These are phyloP conservation scores for Fusarium goolgardi DNA, from an alignment of 2,329 filamentous ascomycete species.

Conservation along the genomic window DNA sequence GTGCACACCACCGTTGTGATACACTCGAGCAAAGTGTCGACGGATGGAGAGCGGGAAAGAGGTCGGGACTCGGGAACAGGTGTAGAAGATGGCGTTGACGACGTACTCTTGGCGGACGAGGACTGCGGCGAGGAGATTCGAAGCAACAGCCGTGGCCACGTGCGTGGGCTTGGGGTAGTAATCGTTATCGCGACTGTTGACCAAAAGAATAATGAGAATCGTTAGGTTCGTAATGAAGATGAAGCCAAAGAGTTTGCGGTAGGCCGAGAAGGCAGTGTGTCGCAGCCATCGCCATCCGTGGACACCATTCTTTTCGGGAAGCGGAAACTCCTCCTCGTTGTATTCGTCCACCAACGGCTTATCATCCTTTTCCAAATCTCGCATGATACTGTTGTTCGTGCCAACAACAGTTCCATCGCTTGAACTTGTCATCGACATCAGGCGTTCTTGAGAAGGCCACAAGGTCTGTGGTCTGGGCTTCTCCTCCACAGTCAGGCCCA, in stretches of 20 bases:
- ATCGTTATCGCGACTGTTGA: slow-evolving; percentile 12
- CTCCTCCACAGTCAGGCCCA: not conserved
- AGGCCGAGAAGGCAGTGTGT: slow-evolving; percentile 29
- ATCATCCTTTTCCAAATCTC: slow-evolving; percentile 27
- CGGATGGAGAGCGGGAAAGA: slow-evolving; percentile 58
- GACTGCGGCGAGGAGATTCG: slow-evolving; percentile 55
- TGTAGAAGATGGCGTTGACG: slow-evolving; percentile 58
- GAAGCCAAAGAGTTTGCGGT: slow-evolving; percentile 32
- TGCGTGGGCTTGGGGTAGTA: slow-evolving; percentile 24
- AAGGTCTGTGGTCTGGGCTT: slow-evolving; percentile 4
- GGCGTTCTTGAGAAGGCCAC: slow-evolving; percentile 17
- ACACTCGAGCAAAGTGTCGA: slow-evolving; percentile 56
- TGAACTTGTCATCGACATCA: slow-evolving; percentile 8
- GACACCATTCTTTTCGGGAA: slow-evolving; percentile 29
- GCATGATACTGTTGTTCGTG: not conserved
- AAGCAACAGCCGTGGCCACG: slow-evolving; percentile 31
- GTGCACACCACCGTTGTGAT: slow-evolving; percentile 60
- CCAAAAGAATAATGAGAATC: slow-evolving; percentile 21
- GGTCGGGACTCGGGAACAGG: slow-evolving; percentile 55
- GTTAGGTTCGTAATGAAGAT: slow-evolving; percentile 30
- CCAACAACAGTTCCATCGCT: slow-evolving; percentile 8
- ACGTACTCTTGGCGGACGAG: slow-evolving; percentile 62
- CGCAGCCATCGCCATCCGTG: slow-evolving; percentile 38
- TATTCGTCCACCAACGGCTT: slow-evolving; percentile 19
- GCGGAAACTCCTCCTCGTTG: not conserved